These are phyloP conservation scores for Xylaria sp. DNA, from an alignment of 2,329 filamentous ascomycete genomes.

Conservation along the genomic window DNA sequence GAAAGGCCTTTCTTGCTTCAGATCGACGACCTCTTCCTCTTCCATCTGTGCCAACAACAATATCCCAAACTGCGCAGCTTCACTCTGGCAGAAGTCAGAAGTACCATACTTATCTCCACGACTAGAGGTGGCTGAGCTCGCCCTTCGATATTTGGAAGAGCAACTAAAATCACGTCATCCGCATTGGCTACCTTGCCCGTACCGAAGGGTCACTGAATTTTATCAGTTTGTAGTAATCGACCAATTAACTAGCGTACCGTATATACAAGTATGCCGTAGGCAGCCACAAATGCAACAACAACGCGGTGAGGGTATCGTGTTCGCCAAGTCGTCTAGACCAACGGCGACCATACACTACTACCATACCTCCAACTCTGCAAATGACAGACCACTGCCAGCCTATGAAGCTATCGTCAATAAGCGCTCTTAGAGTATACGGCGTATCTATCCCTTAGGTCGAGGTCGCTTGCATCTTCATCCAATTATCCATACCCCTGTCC, in stretches of 20 bases:
- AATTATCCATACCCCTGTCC: slow-evolving; percentile 12
- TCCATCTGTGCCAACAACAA: neutral
- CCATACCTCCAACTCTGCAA: neutral
- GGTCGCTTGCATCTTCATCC: neutral
- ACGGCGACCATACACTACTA: neutral
- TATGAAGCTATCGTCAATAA: slow-evolving; percentile 21
- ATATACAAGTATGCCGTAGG: neutral
- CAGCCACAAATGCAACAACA: neutral
- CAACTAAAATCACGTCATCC: slow-evolving; percentile 18
- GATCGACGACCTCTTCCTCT: neutral
- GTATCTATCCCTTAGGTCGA: neutral
- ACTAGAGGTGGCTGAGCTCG: slow-evolving; percentile 12
- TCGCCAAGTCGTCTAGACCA: slow-evolving; percentile 1
- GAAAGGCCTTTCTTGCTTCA: neutral
- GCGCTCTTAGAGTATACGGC: neutral
- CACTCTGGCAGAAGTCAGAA: neutral
- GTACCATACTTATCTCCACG: neutral
- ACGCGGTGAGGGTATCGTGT: neutral
- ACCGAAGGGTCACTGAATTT: neutral
- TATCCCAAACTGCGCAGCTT: neutral
- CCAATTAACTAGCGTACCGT: neutral
- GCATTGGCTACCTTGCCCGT: neutral
- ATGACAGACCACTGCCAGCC: neutral
- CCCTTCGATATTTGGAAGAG: slow-evolving; percentile 10
- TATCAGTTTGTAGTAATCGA: slow-evolving; percentile 7